A percentile compares a stretch with the other conserved stretches of the same genome.
phyloP scores from a whole-genome alignment of 2,329 filamentous ascomycete genomes.

The Cylindrodendrum hubeiense region DNA sequence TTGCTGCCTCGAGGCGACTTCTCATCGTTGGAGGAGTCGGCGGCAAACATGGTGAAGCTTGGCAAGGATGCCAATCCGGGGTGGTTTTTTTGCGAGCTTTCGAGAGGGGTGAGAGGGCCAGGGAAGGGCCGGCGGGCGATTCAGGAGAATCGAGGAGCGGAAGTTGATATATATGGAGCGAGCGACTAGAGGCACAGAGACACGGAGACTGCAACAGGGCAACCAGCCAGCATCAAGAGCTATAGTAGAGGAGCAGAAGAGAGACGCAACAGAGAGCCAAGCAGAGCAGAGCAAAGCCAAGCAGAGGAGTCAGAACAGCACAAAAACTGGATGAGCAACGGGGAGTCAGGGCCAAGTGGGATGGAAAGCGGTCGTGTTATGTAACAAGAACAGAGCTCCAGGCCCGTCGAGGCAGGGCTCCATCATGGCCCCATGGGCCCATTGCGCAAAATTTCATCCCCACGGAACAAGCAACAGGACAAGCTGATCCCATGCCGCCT shows the following conservation, averaged over 20 bases:
- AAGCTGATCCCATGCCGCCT: conserved; percentile 1
- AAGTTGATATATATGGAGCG: background rate
- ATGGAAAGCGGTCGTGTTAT: conserved; percentile 39
- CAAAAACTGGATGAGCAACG: conserved; percentile 7
- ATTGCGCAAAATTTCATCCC: conserved; percentile 42
- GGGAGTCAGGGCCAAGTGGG: conserved; percentile 38
- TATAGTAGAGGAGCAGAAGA: background rate
- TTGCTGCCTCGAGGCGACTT: conserved; percentile 46
- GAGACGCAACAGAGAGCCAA: background rate
- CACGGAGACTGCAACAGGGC: conserved; percentile 1
- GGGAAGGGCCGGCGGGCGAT: background rate
- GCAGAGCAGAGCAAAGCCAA: conserved; percentile 8
- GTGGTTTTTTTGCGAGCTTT: background rate
- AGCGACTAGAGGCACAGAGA: background rate
- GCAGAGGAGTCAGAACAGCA: background rate
- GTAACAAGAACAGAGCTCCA: conserved; percentile 37
- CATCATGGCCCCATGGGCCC: conserved; percentile 36
- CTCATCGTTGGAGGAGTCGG: conserved; percentile 42
- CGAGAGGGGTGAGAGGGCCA: background rate
- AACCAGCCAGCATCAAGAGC: background rate
- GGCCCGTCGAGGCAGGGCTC: conserved; percentile 27
- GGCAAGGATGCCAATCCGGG: no score
- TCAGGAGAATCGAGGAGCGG: background rate
- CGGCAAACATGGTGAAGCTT: conserved; percentile 30
- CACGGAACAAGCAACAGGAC: conserved; percentile 24